Base-by-base conservation (phyloP, 164 flowering plant species). In the Liriodendron chinense region DNA sequence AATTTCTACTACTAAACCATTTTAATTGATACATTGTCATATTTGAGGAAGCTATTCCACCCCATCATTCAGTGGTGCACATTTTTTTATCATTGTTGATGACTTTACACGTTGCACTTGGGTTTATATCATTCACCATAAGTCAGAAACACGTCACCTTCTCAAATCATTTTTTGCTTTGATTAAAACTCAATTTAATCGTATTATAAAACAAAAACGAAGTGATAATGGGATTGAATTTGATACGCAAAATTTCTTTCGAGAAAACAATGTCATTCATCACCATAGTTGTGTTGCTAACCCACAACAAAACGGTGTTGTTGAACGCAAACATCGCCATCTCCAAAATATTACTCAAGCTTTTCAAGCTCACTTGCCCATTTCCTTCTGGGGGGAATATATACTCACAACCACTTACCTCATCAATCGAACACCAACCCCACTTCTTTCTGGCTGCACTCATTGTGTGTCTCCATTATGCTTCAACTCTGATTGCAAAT, bases 381-480 rank as follows among this genome's bases (percentile, higher is more conserved):
- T 22, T 22, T 34, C 43, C n/a, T 71, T 71, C 14, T 71, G 63
- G 73, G 73, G 73, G 7, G 73, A 71, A 21, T 53, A 62, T 21
- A n/a, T 76, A 69, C 65, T 76, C 7, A 57, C 59, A 10, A 18
- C 74, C 14, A 47, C 78, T 2, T 76, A 70, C 26, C 34, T 76
- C 18, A 69, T 76, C 34, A 76, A 76, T 69, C 2, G 61, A 12
- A 59, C 18, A 34, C 68, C 78, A 7, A 56, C 72, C 16, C 49
- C 68, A 0, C 2, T 47, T 16, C 68, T 76, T 24, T 21, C 22
- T 61, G 6, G 47, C 24, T 16, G 2, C 2, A 18, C 78, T 14
- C 28, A 23, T 23, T 76, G 78, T 70, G 7, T 71, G 78, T 34
- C 73, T 76, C 1, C 22, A 65, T 63, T 71, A 70, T 65, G 65